Base-by-base conservation (phyloP, 2,329 filamentous ascomycete species). In the Claviceps fusiformis region DNA sequence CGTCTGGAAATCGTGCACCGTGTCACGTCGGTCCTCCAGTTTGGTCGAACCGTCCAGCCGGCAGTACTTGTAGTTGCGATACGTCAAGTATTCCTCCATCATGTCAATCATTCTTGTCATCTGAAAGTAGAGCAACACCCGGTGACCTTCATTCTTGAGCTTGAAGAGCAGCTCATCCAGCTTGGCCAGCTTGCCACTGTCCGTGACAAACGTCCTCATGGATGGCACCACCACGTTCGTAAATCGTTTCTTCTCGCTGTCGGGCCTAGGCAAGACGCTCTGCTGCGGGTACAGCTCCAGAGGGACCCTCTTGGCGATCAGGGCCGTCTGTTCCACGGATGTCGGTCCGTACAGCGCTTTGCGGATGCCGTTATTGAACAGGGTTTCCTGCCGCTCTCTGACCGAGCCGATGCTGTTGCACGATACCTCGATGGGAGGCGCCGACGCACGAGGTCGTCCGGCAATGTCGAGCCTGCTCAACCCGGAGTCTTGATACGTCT, bases 101-200 rank as follows among this genome's bases (percentile, higher is more conserved):
- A 98, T 76, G 68, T 98, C 92, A 66, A 98, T 97, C 93, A 98
- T 98, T 66, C 89, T 87, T 4, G 93, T 98, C 93, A 98, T 98
- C 76, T 98, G 93, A 87, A 98, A 98, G 78, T 98, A 98, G 24
- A 98, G 76, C 54, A 98, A 77, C 27, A 98, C 93, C 65, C 93
- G 90, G 63, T 98, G 93, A 41, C 87, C 87, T 59, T 87, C 88
- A 59, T 89, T 86, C 78, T 97, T 98, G 64, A 98, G 83, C 68
- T 90, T 81, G 67, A 87, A 87, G 15, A 98, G 79, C 19, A 98
- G 77, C 61, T 88, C 78, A 67, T 98, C 93, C 52, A 98, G 77
- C 66, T 90, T 89, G 50, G 90, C 91, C 57, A 98, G 81, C 74
- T 98, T 98, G 66, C 93, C 93, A 54, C 90, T 95, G 71, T 97